Base-by-base conservation (phyloP, 768 basidiomycete species). In the Sporobolomyces pararoseus region DNA sequence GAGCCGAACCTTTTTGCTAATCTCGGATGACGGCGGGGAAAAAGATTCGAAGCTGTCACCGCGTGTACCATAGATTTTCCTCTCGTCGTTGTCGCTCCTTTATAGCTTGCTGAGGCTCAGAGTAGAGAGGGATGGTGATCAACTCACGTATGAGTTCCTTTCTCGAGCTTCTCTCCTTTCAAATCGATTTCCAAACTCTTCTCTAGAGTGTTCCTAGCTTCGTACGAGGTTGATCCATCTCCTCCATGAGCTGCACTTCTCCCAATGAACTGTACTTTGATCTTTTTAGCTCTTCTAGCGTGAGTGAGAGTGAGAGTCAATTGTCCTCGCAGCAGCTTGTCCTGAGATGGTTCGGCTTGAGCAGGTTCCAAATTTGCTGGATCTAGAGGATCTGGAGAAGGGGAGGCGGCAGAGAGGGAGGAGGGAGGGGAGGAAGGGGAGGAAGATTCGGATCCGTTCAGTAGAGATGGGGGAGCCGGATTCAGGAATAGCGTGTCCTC, bases 161-260 rank as follows among this genome's bases (percentile, higher is more conserved):
- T 42, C 25, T 60, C 71, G 10, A 73, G 50, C 9, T n/a, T 29
- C 31, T 73, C 66, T 2, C 60, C 64, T 10, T 47, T 50, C 29
- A 73, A 31, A 16, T 68, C 67, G 32, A 73, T 73, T 39, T 62
- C 63, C 44, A 73, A 60, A 6, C 23, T 46, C 54, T 73, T 73
- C 35, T 63, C 59, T 46, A 73, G 63, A 12, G 59, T 63, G 7
- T 13, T 46, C 2, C 4, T n/a, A 21, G 46, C 35, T 31, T 67
- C 66, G 47, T 70, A 70, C 12, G 42, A 52, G 13, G 47, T 51
- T 4, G 52, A 51, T 1, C 58, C 63, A 32, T 72, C 71, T 12
- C 71, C 71, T 0, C 55, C 66, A 39, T 67, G 66, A 19, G 47
- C 16, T 1, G 71, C 63, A 2, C 39, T 58, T 4, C 58, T 47